Conservation (phyloP, 2,329 filamentous ascomycete genomes). For the Balansia obtecta region DNA sequence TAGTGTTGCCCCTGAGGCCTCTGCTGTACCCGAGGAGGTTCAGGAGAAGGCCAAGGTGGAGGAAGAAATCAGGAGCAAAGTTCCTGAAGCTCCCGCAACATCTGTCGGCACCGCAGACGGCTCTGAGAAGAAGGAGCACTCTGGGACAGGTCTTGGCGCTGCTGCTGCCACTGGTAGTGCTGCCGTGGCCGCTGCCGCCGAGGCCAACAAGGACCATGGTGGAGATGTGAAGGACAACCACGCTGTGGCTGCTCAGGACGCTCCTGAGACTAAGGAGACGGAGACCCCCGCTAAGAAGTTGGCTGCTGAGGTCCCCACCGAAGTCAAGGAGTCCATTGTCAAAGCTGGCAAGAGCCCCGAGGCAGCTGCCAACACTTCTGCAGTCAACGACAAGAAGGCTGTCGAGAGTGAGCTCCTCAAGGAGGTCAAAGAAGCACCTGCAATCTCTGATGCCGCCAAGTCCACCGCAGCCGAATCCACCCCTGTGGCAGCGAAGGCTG, state of each 20-base stretch:
- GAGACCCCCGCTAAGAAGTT: conserved; percentile 30
- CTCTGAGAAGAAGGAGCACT: conserved; percentile 38
- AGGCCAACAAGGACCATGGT: conserved; percentile 36
- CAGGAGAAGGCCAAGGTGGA: conserved; percentile 60
- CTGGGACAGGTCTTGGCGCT: conserved; percentile 21
- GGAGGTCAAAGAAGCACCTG: conserved; percentile 38
- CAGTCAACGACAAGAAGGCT: conserved; percentile 62
- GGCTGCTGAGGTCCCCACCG: conserved; percentile 38
- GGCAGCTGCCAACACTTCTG: conserved; percentile 54
- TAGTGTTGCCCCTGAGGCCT: conserved; percentile 52
- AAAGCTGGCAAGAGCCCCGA: conserved; percentile 53
- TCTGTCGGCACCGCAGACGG: conserved; percentile 42
- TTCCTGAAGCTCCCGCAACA: conserved; percentile 46
- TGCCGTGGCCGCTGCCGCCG: conserved; percentile 23
- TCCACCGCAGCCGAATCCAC: conserved; percentile 9
- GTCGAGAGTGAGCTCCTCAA: conserved; percentile 64
- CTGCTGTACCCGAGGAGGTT: conserved; percentile 51
- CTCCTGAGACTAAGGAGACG: conserved; percentile 30
- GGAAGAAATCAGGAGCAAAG: conserved; percentile 55
- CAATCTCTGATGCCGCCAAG: conserved; percentile 17
- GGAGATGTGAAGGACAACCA: conserved; percentile 39
- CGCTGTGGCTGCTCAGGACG: conserved; percentile 36
- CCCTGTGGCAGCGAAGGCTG: conserved; percentile 9
- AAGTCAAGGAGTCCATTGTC: conserved; percentile 45
- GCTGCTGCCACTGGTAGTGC: conserved; percentile 24